phyloP scores from a whole-genome alignment of 2,329 filamentous ascomycete species.

The Capronia americana region DNA sequence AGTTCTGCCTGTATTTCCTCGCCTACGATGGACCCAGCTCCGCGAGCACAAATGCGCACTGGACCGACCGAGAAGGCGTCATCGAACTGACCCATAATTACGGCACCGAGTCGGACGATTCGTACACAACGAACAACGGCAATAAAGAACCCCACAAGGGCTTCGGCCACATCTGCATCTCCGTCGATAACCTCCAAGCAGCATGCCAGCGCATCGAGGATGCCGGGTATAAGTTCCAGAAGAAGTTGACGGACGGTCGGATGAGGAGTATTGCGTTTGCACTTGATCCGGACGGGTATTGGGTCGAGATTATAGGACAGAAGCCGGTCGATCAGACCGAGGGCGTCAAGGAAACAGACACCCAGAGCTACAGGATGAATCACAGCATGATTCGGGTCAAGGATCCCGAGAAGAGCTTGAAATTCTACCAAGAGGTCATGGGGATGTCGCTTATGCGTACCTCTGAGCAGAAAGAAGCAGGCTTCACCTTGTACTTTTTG shows the following conservation, averaged over 20 bases:
- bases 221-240: constrained; percentile 91
- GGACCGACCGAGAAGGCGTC: constrained; percentile 83
- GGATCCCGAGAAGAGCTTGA: constrained; percentile 73
- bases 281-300: constrained; percentile 85
- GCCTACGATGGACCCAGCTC: constrained; percentile 81
- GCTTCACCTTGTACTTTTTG: constrained; percentile 92
- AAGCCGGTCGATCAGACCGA: constrained; percentile 75
- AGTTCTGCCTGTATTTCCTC: constrained; percentile 96
- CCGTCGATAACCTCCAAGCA: constrained; percentile 82
- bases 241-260: constrained; percentile 86
- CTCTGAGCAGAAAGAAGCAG: constrained; percentile 69
- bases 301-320: constrained; percentile 66
- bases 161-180: constrained; percentile 86
- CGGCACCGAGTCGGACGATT: constrained; percentile 83
- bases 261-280: constrained; percentile 91
- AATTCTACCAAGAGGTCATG: constrained; percentile 83
- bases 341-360: constrained; percentile 73
- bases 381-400: constrained; percentile 90
- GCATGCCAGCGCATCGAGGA: constrained; percentile 89
- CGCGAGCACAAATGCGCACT: constrained; percentile 74
- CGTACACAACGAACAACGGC: constrained; percentile 83
- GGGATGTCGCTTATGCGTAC: constrained; percentile 85
- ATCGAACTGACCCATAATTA: constrained; percentile 86
- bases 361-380: constrained; percentile 72
- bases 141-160: constrained; percentile 87